A percentile compares a stretch with the other conserved stretches of the same genome.
Evolutionary conservation across 805 yeast species (phyloP).

Genomic region (Debaryomyces maramus): DNA sequence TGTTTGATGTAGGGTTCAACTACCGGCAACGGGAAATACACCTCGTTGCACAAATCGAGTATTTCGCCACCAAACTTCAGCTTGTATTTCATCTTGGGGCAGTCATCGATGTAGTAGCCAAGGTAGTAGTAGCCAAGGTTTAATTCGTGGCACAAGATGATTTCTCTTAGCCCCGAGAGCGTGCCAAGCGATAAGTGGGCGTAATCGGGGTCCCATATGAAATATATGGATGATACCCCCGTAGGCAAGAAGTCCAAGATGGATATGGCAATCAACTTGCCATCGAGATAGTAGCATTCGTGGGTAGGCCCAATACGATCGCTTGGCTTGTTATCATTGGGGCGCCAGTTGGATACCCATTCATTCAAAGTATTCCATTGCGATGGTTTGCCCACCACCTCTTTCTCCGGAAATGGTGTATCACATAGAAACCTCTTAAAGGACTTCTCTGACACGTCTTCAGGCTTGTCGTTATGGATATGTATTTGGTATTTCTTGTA

Average conservation of each 20-base stretch:
- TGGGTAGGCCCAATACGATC: constrained; percentile 60
- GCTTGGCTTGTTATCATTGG: background rate
- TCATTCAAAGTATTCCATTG: constrained; percentile 43
- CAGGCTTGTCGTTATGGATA: constrained; percentile 64
- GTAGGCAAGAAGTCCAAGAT: constrained; percentile 76
- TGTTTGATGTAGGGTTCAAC: constrained; percentile 26
- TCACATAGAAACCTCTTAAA: constrained; percentile 71
- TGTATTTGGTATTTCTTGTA: constrained; percentile 67
- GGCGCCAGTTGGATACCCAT: constrained; percentile 36
- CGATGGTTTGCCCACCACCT: constrained; percentile 19
- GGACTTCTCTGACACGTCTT: constrained; percentile 43
- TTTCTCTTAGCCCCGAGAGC: constrained; percentile 70
- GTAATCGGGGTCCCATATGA: constrained; percentile 84
- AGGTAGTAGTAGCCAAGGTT: constrained; percentile 61
- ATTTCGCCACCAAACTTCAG: constrained; percentile 75
- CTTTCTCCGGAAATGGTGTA: constrained; percentile 52
- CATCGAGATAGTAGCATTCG: constrained; percentile 71
- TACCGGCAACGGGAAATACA: constrained; percentile 40
- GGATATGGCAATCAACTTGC: constrained; percentile 66
- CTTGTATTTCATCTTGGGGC: constrained; percentile 82
- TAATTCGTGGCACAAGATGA: constrained; percentile 51
- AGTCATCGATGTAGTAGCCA: constrained; percentile 79
- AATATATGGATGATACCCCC: constrained; percentile 80
- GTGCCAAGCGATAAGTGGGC: constrained; percentile 73
- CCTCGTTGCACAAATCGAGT: constrained; percentile 52